Evolutionary conservation across 2,329 filamentous ascomycete species (phyloP), one percentile per base, ranked within the genome.

Genomic region (Fusarium nelsonii): DNA sequence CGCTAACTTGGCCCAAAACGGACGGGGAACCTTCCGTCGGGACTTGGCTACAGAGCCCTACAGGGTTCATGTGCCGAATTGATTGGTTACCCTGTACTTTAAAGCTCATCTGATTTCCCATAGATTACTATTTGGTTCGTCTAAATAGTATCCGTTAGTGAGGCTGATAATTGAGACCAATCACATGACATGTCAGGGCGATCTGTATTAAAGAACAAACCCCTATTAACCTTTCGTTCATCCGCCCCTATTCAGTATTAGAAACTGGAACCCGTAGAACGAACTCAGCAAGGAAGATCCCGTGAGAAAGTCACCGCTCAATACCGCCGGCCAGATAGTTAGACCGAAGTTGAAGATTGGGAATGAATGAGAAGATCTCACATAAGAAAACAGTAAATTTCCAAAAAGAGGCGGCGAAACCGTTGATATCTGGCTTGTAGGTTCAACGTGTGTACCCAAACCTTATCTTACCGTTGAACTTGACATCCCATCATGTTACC

Each of bases 71-170:
- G 14, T 46, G 28, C 39, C 43, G 11, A 48, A 36, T 34, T 52
- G 52, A 41, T 39, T 52, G 52, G 37, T 39, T 66, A 66, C 63
- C 63, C 63, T 62, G 37, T 32, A 66, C 62, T 55, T 43, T 5
- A 16, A 23, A 11, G 18, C 15, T n/a, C n/a, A n/a, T n/a, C n/a
- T 43, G 39, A 26, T 40, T 48, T n/a, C 26, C 14, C 18, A 16
- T 28, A 32, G 30, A 20, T 23, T 37, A 18, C 36, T 34, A 16
- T 28, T 40, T 43, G 14, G 18, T 20, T 46, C 23, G 18, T 34
- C 6, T 39, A 50, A 18, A 40, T 18, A 9, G 16, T 28, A 50
- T 37, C 46, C 20, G 8, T 36, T 34, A 20, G 9, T 33, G 30
- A 34, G 18, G 44, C 18, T 41, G 14, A 16, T 32, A 34, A 18